Conservation (phyloP, 352 stramenopile species). For the Hyaloperonospora arabidopsidis region DNA sequence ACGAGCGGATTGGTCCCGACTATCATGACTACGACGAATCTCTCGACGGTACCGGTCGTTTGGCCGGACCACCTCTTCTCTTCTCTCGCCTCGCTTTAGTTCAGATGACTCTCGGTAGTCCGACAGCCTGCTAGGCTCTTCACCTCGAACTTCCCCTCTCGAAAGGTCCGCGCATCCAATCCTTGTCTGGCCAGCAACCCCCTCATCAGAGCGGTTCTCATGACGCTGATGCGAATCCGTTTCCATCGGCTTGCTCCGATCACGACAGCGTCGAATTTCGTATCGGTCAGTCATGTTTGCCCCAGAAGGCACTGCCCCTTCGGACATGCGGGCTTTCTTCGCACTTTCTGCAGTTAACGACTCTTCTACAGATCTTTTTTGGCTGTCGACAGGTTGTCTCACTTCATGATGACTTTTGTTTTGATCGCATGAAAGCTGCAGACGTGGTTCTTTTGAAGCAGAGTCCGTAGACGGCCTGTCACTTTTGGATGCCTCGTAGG, state of each 20-base stretch:
- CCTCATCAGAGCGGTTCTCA: slow-evolving; percentile 11
- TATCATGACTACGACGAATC: slow-evolving; percentile 16
- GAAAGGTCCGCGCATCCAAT: slow-evolving; percentile 5
- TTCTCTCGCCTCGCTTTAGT: slow-evolving; percentile 8
- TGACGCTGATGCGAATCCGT: slow-evolving; percentile 11
- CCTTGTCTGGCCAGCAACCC: slow-evolving; percentile 6
- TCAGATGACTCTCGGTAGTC: slow-evolving; percentile 13
- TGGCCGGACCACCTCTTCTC: slow-evolving; percentile 1
- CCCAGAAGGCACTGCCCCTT: slow-evolving; percentile 4
- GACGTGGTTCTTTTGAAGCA: slow-evolving; percentile 6
- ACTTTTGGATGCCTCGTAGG: slow-evolving; percentile 3
- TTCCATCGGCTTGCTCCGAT: slow-evolving; percentile 13
- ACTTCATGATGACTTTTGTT: neutral
- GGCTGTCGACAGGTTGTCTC: slow-evolving; percentile 11
- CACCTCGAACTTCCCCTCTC: slow-evolving; percentile 7
- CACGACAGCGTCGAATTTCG: slow-evolving; percentile 22
- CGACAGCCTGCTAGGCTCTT: slow-evolving; percentile 10
- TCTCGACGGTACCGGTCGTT: slow-evolving; percentile 7
- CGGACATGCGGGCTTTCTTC: slow-evolving; percentile 22
- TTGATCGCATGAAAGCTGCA: slow-evolving; percentile 4
- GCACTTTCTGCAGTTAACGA: slow-evolving; percentile 1
- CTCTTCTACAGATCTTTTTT: slow-evolving; percentile 18
- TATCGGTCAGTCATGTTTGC: slow-evolving; percentile 16
- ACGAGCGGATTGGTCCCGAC: slow-evolving; percentile 1
- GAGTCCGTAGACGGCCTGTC: neutral